phyloP scores from a whole-genome alignment of 306 rosid species.

The Mimosa bimucronata region DNA sequence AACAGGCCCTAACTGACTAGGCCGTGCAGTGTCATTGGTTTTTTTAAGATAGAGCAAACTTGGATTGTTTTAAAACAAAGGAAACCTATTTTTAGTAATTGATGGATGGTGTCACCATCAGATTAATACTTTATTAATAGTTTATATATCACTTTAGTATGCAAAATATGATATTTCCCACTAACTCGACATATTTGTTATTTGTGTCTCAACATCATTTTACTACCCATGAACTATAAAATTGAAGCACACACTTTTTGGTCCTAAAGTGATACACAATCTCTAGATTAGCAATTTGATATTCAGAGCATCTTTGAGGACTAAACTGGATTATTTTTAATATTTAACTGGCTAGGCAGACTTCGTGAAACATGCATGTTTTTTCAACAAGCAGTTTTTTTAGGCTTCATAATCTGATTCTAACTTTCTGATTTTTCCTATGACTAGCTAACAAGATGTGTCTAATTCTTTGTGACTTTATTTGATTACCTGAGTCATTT shows the following conservation, averaged over 20 bases:
- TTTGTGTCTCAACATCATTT: not conserved
- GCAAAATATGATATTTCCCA: not conserved
- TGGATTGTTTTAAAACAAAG: no score
- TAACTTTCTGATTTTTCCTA: not conserved
- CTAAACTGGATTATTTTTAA: not conserved
- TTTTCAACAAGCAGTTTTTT: not conserved
- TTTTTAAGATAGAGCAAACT: not conserved
- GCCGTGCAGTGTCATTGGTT: not conserved
- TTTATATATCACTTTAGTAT: not conserved
- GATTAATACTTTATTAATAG: no score
- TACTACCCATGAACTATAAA: not conserved
- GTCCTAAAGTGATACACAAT: not conserved
- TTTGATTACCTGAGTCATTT: not conserved
- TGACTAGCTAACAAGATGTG: not conserved
- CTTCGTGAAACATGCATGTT: not conserved
- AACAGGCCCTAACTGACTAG: no score
- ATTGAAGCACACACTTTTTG: not conserved
- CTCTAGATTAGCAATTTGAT: not conserved
- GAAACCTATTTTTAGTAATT: not conserved
- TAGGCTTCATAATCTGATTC: slow-evolving; percentile 2
- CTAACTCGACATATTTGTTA: not conserved
- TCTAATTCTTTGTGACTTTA: slow-evolving; percentile 2
- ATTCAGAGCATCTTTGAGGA: not conserved
- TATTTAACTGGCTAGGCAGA: not conserved
- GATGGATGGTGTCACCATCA: not conserved